These are phyloP conservation scores for Solioccasus polychromus DNA, from an alignment of 768 basidiomycete genomes.

Conservation along the genomic window DNA sequence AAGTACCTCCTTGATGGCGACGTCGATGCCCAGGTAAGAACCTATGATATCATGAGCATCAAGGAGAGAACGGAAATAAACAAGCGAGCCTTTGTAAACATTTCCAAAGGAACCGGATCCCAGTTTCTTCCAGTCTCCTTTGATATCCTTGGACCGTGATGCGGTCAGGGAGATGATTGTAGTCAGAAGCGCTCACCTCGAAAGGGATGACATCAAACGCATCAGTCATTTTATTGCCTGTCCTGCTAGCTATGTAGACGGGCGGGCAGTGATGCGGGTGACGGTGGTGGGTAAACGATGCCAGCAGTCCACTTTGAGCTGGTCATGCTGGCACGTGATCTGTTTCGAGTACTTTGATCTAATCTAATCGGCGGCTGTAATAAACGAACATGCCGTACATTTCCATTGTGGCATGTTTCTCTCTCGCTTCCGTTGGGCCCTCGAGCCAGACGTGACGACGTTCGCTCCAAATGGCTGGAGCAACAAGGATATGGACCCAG, in stretches of 20 bases:
- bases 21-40: conserved; percentile 90
- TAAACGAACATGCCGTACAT: conserved; percentile 4
- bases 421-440: conserved; percentile 43
- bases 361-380: conserved; percentile 11
- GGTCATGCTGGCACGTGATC: no score
- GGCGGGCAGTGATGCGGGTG: conserved; percentile 1
- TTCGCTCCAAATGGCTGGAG: conserved; percentile 57
- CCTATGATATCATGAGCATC: conserved; percentile 41
- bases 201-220: conserved; percentile 88
- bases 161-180: not conserved
- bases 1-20: conserved; percentile 95
- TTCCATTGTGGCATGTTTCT: not conserved
- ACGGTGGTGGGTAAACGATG: not conserved
- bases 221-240: conserved; percentile 43
- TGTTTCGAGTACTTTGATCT: not conserved
- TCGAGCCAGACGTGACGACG: conserved; percentile 49
- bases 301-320: no score
- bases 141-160: conserved; percentile 62
- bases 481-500: conserved; percentile 79
- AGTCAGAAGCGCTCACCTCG: conserved; percentile 48
- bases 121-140: conserved; percentile 83
- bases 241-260: not conserved
- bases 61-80: not conserved
- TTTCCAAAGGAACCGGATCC: conserved; percentile 93
- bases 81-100: conserved; percentile 68